Conservation (phyloP, 1,284 basidiomycete genomes). For the Trichosporon faecale region DNA sequence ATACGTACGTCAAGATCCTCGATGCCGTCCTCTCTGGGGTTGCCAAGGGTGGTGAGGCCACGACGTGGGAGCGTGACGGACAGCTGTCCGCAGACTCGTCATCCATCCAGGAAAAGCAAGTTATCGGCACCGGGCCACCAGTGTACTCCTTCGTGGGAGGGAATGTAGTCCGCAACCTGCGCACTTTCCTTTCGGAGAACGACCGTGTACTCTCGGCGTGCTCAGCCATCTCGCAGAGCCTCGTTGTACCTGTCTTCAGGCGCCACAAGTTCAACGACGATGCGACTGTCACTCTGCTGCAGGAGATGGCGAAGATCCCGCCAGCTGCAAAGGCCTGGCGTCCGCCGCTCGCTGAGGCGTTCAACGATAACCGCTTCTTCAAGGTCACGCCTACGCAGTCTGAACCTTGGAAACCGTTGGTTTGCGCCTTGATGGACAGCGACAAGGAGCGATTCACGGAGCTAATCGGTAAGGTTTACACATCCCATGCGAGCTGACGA, state of each 20-base stretch:
- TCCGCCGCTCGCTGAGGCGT: conserved; percentile 69
- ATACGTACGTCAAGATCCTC: conserved; percentile 78
- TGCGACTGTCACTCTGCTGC: conserved; percentile 58
- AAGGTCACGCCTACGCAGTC: conserved; percentile 56
- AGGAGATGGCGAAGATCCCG: conserved; percentile 74
- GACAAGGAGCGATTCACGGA: conserved; percentile 87
- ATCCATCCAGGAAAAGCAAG: conserved; percentile 24
- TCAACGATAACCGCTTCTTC: conserved; percentile 86
- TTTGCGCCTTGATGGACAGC: conserved; percentile 74
- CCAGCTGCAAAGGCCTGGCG: conserved; percentile 82
- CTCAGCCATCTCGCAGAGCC: conserved; percentile 78
- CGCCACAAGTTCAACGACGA: conserved; percentile 48
- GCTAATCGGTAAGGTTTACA: conserved; percentile 62
- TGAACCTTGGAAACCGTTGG: conserved; percentile 70
- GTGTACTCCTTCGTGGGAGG: conserved; percentile 72
- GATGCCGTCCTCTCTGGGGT: conserved; percentile 75
- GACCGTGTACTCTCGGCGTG: conserved; percentile 78
- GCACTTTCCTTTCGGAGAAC: conserved; percentile 75
- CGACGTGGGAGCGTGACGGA: conserved; percentile 25
- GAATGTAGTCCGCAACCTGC: conserved; percentile 69
- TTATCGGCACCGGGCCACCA: conserved; percentile 30
- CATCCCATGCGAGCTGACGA: neutral
- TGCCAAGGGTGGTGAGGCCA: conserved; percentile 63
- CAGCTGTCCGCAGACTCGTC: neutral
- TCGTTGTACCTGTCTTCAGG: conserved; percentile 70